Evolutionary conservation across 1,139 yeast species (phyloP), one percentile per base, ranked within the genome.

Genomic region (Arxiozyma heterogenica): DNA sequence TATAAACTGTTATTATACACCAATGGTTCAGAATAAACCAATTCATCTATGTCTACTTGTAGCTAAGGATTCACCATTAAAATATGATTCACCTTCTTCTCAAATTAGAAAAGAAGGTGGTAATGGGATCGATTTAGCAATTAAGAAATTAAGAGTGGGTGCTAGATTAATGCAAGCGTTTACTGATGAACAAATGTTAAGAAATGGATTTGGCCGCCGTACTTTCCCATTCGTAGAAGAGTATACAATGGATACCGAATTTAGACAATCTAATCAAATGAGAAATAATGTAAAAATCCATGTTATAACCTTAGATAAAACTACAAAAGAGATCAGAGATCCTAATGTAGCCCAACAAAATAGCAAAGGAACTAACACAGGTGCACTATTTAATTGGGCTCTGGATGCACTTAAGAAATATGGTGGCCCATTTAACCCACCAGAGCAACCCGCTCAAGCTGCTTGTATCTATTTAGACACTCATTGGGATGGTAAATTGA

Each of bases 161-260:
- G 96, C 88, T 4, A 76, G 96, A 63, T 69, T 93, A 69, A 89
- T 90, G 96, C 91, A 89, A 64, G 96, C 97, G 0, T 91, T 81
- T 67, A 91, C 98, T 0, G 84, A 84, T 61, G 97, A 93, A 61
- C 97, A 91, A 66, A 89, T 93, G 96, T 71, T 83, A 55, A 73
- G 83, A 44, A 78, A 79, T 53, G 94, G 95, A 0, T 80, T 88
- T 63, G 95, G 96, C 30, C 82, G 85, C 59, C 73, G 98, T 56
- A 77, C 86, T 5, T 90, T 90, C 70, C 82, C 83, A 57, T 85
- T 90, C 60, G 84, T 77, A 7, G 96, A 93, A 62, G 95, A 87
- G 63, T 67, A 69, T 56, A 67, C 72, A 7, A 63, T 65, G 49
- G 84, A 82, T 56, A 78, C 87, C 0, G 64, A 78, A 18, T 77